Evolutionary conservation across 257 asterid genomes (phyloP).

Genomic region (Nicotiana noctiflora): DNA sequence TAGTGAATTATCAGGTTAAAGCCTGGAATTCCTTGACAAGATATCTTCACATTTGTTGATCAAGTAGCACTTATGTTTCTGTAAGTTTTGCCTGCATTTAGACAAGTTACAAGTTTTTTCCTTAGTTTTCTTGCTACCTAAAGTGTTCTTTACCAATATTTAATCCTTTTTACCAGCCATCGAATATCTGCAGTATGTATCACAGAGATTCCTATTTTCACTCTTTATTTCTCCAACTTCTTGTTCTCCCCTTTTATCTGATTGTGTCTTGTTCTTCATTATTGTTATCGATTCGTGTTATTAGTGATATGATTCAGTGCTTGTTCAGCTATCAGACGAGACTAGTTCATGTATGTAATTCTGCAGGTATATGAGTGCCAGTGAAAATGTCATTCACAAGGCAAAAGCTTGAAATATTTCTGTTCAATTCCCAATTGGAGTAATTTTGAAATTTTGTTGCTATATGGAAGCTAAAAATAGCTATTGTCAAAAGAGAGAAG

Average conservation of each 20-base stretch:
- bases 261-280: neutral
- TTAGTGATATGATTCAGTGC: neutral
- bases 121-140: neutral
- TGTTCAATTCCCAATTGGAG: neutral
- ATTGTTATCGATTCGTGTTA: neutral
- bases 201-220: neutral
- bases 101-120: neutral
- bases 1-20: neutral
- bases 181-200: neutral
- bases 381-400: neutral
- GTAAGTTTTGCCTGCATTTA: neutral
- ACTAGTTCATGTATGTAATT: neutral
- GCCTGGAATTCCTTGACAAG: neutral
- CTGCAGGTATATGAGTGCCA: neutral
- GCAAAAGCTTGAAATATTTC: neutral
- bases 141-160: neutral
- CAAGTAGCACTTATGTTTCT: neutral
- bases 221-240: neutral
- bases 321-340: neutral
- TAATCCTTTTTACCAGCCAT: neutral
- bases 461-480: too few relatives aligned
- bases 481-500: too few relatives aligned
- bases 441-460: too few relatives aligned
- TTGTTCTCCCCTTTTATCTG: neutral
- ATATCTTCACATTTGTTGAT: neutral